Conservation (phyloP, 106 monocot species). For the Cymbidium sinense region DNA sequence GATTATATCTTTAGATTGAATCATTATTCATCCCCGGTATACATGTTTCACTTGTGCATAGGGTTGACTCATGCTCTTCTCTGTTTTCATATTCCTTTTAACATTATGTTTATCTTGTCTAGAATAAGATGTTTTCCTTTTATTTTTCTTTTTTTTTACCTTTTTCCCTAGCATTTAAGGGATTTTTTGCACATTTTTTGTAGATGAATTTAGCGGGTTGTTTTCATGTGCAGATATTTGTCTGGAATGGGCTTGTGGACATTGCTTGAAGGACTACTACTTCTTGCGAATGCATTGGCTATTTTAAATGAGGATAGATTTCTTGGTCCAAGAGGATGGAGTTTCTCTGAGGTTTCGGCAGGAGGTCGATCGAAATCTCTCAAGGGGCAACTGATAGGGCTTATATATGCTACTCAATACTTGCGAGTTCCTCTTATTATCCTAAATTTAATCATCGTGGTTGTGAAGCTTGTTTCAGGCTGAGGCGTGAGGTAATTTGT, state of each 20-base stretch:
- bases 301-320: slow-evolving; percentile 23
- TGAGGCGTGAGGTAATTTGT: slow-evolving; percentile 6
- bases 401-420: slow-evolving; percentile 29
- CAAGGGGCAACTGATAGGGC: slow-evolving; percentile 25
- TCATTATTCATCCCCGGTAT: too few species aligned
- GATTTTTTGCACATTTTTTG: background rate
- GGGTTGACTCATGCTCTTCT: background rate
- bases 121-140: too few species aligned
- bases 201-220: background rate
- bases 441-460: slow-evolving; percentile 13
- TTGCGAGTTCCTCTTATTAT: slow-evolving; percentile 30
- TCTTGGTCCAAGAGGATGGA: slow-evolving; percentile 24
- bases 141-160: too few species aligned
- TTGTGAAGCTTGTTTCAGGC: slow-evolving; percentile 24
- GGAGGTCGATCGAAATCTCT: slow-evolving; percentile 14
- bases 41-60: background rate
- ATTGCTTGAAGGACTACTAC: slow-evolving; percentile 14
- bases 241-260: slow-evolving; percentile 14
- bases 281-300: slow-evolving; percentile 23
- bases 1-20: too few species aligned
- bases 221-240: background rate
- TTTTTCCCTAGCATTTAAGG: too few species aligned
- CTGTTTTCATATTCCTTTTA: background rate
- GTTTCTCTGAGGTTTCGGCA: slow-evolving; percentile 25
- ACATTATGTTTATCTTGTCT: background rate